Base-by-base conservation (phyloP, 305 asterid species). In the Fraxinus dipetala region DNA sequence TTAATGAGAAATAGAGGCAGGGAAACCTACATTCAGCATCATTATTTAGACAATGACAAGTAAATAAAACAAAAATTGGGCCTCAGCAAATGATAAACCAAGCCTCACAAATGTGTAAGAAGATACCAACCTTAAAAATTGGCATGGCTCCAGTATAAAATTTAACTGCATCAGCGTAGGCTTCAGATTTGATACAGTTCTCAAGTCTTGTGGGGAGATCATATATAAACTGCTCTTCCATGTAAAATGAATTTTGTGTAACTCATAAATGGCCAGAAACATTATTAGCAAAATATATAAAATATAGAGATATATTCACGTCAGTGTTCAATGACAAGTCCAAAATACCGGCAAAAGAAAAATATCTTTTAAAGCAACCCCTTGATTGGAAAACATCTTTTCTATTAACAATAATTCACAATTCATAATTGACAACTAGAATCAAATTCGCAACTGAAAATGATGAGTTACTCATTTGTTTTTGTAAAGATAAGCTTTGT, bases 101-200 rank as follows among this genome's bases (percentile, higher is more conserved):
- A 56, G 56, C 30, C 75, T 76, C 35, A 48, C 13, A 73, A 22
- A 63, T 32, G 40, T 79, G 75, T 56, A 59, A 81, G 75, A 78
- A 86, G 54, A 77, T 65, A 78, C 70, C 72, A 77, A 93, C 99
- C 98, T 92, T 90, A 88, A 96, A 96, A 78, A 96, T 96, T 75
- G 99, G 99, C 87, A 90, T 91, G 79, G 99, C 99, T 87, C 99
- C 99, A 54, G 89, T 92, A 84, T 96, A 96, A 72, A 87, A 96
- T 87, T 91, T 96, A 86, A 94, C 98, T 10, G 99, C 99, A 85
- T 96, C 99, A 61, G 94, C 93, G 83, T 96, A 96, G 86, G 99
- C 90, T 89, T 92, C 98, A 78, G 98, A 87, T 91, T 90, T 94
- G 89, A 94, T 93, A 87, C 97, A 96, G 89, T 92, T 96, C 79